Evolutionary conservation across 371 early-diverging fungal species (phyloP), one percentile per base, ranked within the genome.

Genomic region (Mortierella sp.): DNA sequence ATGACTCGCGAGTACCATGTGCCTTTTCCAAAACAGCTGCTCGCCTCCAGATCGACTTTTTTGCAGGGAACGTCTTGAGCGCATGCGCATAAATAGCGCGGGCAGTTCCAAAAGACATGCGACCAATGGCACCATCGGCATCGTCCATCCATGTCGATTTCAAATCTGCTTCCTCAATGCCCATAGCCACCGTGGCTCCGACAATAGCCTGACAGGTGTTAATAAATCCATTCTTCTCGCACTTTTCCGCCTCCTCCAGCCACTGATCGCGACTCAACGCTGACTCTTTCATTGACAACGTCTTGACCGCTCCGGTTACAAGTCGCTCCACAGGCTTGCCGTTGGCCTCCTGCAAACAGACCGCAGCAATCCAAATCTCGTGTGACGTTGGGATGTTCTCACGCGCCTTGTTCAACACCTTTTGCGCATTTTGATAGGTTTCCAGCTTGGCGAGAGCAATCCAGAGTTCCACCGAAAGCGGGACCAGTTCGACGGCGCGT

Each of bases 351-450:
- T 98, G 97, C 14, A 99, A 91, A 78, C 95, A 94, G 28, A 98
- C 98, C 34, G 97, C 99, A 10, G 97, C 94, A 60, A 99, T 94
- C 98, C 98, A 99, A 71, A 99, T 93, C 76, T 98, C 98, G 88
- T 97, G 97, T 71, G 96, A 95, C 0, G 97, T 96, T 13, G 98
- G 98, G 31, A 96, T 92, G 1, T 93, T 92, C 42, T 90, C 84
- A n/a, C 97, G 95, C 0, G 98, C 99, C 73, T 94, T 92, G 87
- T 98, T 98, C 57, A 99, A 90, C 13, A 98, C 97, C 57, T 92
- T 93, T 80, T 94, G 94, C 0, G 99, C 99, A 82, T 97, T 95
- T n/a, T 96, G 95, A 76, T 97, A 96, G 0, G 95, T 91, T 84
- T 99, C 99, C 21, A 99, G 90, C 24, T 96, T 91, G 0, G 99